A percentile compares a stretch with the other conserved stretches of the same genome.
phyloP scores from a whole-genome alignment of 73 alveolate species.

The Diophrys sp. region DNA sequence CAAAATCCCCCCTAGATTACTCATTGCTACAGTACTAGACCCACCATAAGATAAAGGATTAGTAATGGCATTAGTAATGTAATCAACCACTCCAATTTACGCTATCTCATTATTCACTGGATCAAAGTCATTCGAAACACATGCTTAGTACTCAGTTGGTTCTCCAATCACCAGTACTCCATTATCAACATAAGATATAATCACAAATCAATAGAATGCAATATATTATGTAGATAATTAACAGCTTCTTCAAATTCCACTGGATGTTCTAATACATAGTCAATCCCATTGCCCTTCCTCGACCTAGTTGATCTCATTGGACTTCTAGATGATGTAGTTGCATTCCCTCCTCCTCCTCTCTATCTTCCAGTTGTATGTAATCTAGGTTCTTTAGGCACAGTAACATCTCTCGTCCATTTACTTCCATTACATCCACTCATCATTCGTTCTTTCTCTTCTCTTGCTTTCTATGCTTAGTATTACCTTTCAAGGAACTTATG shows the following conservation, averaged over 20 bases:
- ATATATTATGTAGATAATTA: not conserved
- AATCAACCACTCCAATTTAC: too few species aligned
- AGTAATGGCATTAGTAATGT: too few species aligned
- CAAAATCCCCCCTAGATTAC: too few species aligned
- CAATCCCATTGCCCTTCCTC: not conserved
- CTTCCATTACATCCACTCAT: not conserved
- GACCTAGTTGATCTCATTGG: not conserved
- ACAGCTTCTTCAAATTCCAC: not conserved
- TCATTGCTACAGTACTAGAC: too few species aligned
- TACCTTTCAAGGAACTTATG: slow-evolving; percentile 1
- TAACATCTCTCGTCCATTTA: slow-evolving; percentile 6
- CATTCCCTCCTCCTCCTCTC: not conserved
- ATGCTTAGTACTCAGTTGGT: too few species aligned
- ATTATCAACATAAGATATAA: too few species aligned
- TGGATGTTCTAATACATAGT: not conserved
- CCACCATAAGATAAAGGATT: too few species aligned
- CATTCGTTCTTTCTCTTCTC: slow-evolving; percentile 12
- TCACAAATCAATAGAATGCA: not conserved
- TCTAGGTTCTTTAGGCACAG: slow-evolving; percentile 15
- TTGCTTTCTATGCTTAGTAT: slow-evolving; percentile 4
- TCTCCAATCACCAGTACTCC: too few species aligned
- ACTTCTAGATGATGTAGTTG: too few species aligned
- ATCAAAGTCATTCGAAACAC: too few species aligned
- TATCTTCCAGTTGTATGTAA: not conserved
- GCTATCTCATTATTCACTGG: too few species aligned